Base-by-base conservation (phyloP, 2,329 filamentous ascomycete genomes). In the Nigrospora sphaerica region DNA sequence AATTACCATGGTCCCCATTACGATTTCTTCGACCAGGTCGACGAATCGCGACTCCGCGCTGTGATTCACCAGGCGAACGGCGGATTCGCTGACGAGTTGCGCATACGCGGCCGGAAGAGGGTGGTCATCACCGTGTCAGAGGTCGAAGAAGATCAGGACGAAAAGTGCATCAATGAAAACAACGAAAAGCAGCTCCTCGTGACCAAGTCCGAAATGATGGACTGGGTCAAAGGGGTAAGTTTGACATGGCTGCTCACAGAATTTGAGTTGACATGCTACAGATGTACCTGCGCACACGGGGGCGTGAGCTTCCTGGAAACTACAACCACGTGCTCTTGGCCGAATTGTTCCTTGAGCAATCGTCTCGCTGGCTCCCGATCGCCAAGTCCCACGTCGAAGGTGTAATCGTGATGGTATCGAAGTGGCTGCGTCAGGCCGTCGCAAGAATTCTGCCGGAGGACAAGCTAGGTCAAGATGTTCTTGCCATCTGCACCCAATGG, bases 291-390 rank as follows among this genome's bases (percentile, higher is more conserved):
- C 37, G 48, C 39, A 45, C 54, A 36, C 28, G 49, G 32, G 46
- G 66, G 49, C 62, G 39, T 46, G 62, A 67, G 45, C 51, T 66
- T 10, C 54, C 57, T 14, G 63, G 64, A 3, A 59, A 56, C 19
- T 61, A 62, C 51, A 66, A 66, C 49, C 57, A 64, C 12, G 52
- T 62, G 2, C 51, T 68, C 11, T 47, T 66, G 17, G 54, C 59
- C 9, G 63, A 67, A 43, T 51, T 67, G 13, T 67, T 66, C 42
- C 54, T 56, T 39, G 56, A 59, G 33, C 59, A 62, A 32, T 62
- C 56, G 12, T 51, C 52, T 6, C 54, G 57, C 37, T 65, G 62
- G 62, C 46, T 45, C 1, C 32, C 44, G 14, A 55, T 62, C 10
- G 42, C 42, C 35, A 10, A 31, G 7, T 6, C 12, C 11, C 42